Base-by-base conservation (phyloP, 164 flowering plant genomes). In the Kingdonia uniflora region DNA sequence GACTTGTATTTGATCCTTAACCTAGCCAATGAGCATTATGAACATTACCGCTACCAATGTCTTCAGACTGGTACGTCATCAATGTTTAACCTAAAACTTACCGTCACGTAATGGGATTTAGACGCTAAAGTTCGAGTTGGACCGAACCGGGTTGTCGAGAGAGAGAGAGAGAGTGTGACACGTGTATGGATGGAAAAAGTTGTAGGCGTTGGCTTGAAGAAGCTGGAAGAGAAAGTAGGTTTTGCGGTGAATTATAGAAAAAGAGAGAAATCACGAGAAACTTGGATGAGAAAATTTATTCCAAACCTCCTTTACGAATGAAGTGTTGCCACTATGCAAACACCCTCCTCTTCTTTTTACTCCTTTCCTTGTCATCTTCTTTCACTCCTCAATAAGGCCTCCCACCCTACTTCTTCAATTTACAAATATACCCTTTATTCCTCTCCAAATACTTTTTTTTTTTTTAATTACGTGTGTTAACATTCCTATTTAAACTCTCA, bases 211-310 rank as follows among this genome's bases (percentile, higher is more conserved):
- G 44, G 4, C 16, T 41, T 41, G 4, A 5, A 26, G 35, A 48
- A 14, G 35, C n/a, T 23, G 52, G 14, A 40, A 20, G 44, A 20
- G 42, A 35, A 10, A 49, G 42, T 38, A 40, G 56, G 56, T 53
- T n/a, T n/a, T 35, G 58, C 58, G 58, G 58, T 55, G 58, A 42
- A 10, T 49, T 17, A 42, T 14, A n/a, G 51, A 16, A 35, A 51
- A 39, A 17, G 38, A 25, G 16, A 52, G 25, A 21, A 55, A 42
- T 55, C 58, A 55, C 58, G 51, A 55, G 58, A 55, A 43, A 55
- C 58, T 55, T 55, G 58, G 58, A 29, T 16, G 29, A 2, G n/a
- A 15, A 55, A 43, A 55, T 43, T 55, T 43, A 55, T 55, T 44
- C 50, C 51, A 54, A 53, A 15, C 14, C 58, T 42, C 58, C 16